Percentiles rank a stretch among this genome's conserved stretches.
These are phyloP conservation scores for Neofusicoccum cordaticola DNA, from an alignment of 2,329 filamentous ascomycete species.

Conservation along the genomic window DNA sequence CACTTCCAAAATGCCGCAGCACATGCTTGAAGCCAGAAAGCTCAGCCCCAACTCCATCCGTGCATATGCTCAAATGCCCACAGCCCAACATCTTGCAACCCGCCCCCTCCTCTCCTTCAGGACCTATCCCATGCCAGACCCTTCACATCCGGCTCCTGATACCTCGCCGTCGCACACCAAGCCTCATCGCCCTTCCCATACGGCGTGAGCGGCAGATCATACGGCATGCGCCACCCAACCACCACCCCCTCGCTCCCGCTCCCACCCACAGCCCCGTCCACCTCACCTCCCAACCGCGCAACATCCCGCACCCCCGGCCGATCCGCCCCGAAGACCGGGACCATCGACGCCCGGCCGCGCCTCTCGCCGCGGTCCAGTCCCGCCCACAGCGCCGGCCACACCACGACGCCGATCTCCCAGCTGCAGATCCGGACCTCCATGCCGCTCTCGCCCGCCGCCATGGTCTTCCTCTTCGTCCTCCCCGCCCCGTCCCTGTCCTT, in stretches of 20 bases:
- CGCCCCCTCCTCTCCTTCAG: background rate
- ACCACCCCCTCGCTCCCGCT: conserved; percentile 28
- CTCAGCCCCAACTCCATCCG: no score
- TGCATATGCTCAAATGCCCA: no score
- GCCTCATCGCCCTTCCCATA: conserved; percentile 66
- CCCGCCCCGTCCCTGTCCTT: background rate
- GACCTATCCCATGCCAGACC: background rate
- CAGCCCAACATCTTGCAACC: no score
- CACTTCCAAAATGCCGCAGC: no score
- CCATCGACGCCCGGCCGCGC: conserved; percentile 53
- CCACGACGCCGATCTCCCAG: conserved; percentile 78
- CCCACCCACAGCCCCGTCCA: background rate
- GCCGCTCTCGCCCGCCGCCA: background rate
- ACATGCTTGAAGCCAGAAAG: no score
- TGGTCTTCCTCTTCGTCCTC: background rate
- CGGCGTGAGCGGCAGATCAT: conserved; percentile 68
- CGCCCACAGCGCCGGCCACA: conserved; percentile 66
- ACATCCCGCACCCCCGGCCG: conserved; percentile 35
- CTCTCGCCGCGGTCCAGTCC: background rate
- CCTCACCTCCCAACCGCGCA: conserved; percentile 16
- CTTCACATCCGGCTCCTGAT: background rate
- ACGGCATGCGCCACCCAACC: conserved; percentile 77
- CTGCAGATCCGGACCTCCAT: conserved; percentile 64
- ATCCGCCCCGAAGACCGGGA: conserved; percentile 66
- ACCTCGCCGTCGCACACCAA: conserved; percentile 61